Evolutionary conservation across 495 filamentous ascomycete genomes (phyloP).

Genomic region (Lophiotrema nucula): DNA sequence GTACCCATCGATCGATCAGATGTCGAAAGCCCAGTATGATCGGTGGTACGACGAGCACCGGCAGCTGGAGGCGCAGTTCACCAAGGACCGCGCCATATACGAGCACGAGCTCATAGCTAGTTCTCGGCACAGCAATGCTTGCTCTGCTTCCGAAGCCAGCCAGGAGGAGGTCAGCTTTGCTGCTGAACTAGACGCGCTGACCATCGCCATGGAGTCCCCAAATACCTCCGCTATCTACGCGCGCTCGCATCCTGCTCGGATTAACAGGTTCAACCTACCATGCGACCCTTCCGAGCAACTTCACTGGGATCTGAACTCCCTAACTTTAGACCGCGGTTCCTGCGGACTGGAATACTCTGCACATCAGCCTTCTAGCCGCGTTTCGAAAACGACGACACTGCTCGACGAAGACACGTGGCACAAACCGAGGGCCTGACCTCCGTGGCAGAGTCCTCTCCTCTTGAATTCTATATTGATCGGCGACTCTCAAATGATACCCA

Average conservation of each 20-base stretch:
- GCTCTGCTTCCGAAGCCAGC: slow-evolving; percentile 6
- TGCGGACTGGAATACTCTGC: slow-evolving; percentile 22
- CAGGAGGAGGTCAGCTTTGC: slow-evolving; percentile 17
- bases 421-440: too few species aligned
- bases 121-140: slow-evolving; percentile 18
- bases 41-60: slow-evolving; percentile 23
- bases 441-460: too few species aligned
- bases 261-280: slow-evolving; percentile 5
- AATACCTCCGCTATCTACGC: neutral
- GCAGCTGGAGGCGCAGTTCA: slow-evolving; percentile 9
- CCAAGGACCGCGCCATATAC: slow-evolving; percentile 11
- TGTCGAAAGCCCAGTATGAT: slow-evolving; percentile 27
- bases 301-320: slow-evolving; percentile 20
- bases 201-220: slow-evolving; percentile 6
- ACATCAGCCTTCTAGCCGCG: too few species aligned
- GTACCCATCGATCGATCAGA: slow-evolving; percentile 12
- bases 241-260: slow-evolving; percentile 1
- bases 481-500: too few species aligned
- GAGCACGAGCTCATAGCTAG: slow-evolving; percentile 7
- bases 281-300: slow-evolving; percentile 22
- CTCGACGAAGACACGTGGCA: too few species aligned
- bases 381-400: too few species aligned
- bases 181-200: slow-evolving; percentile 18
- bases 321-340: slow-evolving; percentile 17
- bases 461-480: too few species aligned